Evolutionary conservation across 495 filamentous ascomycete species (phyloP).

Genomic region (Staphylotrichum tortipilum): DNA sequence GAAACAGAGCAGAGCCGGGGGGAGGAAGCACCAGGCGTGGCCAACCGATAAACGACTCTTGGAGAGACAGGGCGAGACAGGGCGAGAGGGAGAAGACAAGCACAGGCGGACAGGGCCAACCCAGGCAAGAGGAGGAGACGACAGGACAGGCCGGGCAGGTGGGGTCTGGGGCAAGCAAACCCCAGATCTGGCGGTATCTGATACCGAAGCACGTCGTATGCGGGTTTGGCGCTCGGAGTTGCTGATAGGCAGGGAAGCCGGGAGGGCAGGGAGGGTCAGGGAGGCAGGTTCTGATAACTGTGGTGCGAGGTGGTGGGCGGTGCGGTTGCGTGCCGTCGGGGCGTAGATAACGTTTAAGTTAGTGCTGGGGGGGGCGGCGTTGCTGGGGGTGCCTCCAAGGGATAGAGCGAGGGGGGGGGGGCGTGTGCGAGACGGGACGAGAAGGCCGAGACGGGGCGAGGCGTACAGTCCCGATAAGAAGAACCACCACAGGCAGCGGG

Average conservation of each 20-base stretch:
- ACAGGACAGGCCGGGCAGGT: slow-evolving; percentile 5
- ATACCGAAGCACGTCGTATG: slow-evolving; percentile 7
- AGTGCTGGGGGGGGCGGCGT: too few relatives aligned
- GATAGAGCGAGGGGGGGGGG: too few relatives aligned
- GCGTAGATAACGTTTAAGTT: slow-evolving; percentile 22
- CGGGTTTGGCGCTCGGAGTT: background rate
- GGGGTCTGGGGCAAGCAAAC: background rate
- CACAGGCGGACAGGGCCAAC: too few relatives aligned
- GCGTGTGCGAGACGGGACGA: too few relatives aligned
- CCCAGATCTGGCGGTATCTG: slow-evolving; percentile 23
- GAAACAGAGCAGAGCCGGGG: slow-evolving; percentile 16
- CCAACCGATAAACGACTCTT: slow-evolving; percentile 26
- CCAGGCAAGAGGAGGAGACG: background rate
- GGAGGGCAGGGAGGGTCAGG: too few relatives aligned
- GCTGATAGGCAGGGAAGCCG: slow-evolving; percentile 24
- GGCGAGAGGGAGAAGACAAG: too few relatives aligned
- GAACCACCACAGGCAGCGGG: too few relatives aligned
- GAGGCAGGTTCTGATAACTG: too few relatives aligned
- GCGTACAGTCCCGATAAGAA: slow-evolving; percentile 7
- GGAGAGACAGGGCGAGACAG: too few relatives aligned
- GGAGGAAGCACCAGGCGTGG: slow-evolving; percentile 4
- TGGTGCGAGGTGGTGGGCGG: slow-evolving; percentile 9
- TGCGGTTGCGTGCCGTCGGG: slow-evolving; percentile 19
- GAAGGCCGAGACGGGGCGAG: too few relatives aligned
- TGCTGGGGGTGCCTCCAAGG: too few relatives aligned